Percentiles rank a stretch among this genome's conserved stretches.
These are phyloP conservation scores for Moesziomyces antarcticus DNA, from an alignment of 1,284 basidiomycete genomes.

Conservation along the genomic window DNA sequence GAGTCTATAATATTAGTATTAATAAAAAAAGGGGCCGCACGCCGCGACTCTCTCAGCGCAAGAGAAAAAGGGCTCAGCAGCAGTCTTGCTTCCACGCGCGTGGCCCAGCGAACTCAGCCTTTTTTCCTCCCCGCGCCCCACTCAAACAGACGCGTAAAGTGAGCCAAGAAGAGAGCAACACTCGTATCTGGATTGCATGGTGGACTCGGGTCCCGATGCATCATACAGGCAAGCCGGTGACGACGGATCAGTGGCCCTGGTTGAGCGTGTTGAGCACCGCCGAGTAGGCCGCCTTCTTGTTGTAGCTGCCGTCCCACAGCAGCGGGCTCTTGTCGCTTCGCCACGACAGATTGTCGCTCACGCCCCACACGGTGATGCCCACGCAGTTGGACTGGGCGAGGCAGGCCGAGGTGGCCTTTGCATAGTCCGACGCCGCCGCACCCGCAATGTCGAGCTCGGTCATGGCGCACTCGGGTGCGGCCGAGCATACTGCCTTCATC, in stretches of 20 bases:
- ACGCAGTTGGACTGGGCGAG: slow-evolving; percentile 16
- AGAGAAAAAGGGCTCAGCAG: too few species aligned
- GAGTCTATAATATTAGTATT: too few species aligned
- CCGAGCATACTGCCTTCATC: slow-evolving; percentile 11
- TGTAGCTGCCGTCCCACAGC: slow-evolving; percentile 19
- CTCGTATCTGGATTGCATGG: too few species aligned
- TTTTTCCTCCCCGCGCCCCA: too few species aligned
- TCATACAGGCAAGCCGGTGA: too few species aligned
- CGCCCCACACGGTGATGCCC: slow-evolving; percentile 26
- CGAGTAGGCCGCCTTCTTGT: slow-evolving; percentile 22
- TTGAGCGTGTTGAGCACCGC: slow-evolving; percentile 28
- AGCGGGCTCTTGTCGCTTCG: slow-evolving; percentile 9
- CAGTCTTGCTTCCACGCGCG: too few species aligned
- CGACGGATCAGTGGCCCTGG: not conserved
- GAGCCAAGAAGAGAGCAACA: too few species aligned
- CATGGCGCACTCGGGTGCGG: slow-evolving; percentile 20
- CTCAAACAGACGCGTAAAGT: too few species aligned
- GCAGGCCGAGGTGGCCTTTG: slow-evolving; percentile 15
- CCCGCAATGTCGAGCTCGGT: slow-evolving; percentile 27
- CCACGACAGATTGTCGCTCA: slow-evolving; percentile 15
- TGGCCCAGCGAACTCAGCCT: too few species aligned
- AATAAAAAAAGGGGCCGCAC: too few species aligned
- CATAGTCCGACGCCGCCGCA: slow-evolving; percentile 5
- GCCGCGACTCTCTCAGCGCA: too few species aligned
- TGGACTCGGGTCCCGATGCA: too few species aligned